Conservation (phyloP, 106 monocot genomes). For the Posidonia australis region DNA sequence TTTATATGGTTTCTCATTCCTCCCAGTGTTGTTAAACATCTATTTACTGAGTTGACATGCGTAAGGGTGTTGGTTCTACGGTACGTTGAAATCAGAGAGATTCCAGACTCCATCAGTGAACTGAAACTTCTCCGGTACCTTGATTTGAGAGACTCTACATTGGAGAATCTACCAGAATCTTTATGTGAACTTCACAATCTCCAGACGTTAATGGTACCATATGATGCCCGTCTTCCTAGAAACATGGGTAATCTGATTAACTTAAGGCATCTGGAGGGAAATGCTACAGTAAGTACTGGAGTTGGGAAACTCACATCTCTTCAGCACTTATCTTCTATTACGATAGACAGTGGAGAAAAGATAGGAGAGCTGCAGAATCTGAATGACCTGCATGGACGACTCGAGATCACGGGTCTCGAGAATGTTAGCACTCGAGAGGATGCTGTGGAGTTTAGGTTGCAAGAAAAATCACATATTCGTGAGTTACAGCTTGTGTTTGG, state of each 20-base stretch:
- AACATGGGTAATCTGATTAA: conserved; percentile 13
- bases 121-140: conserved; percentile 26
- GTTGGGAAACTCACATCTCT: conserved; percentile 31
- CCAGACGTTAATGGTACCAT: conserved; percentile 19
- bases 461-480: conserved; percentile 8
- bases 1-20: not conserved
- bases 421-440: conserved; percentile 15
- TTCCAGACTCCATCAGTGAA: conserved; percentile 13
- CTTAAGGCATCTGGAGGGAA: conserved; percentile 13
- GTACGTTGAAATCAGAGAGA: conserved; percentile 4
- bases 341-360: conserved; percentile 5
- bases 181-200: conserved; percentile 19
- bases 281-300: conserved; percentile 1
- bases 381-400: conserved; percentile 22
- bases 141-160: conserved; percentile 4
- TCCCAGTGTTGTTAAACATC: not conserved
- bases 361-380: conserved; percentile 27
- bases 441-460: conserved; percentile 13
- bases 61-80: conserved; percentile 25
- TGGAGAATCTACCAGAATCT: conserved; percentile 14
- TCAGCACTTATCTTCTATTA: conserved; percentile 22
- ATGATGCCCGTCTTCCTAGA: conserved; percentile 3
- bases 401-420: conserved; percentile 20
- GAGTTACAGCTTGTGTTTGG: conserved; percentile 16
- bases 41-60: conserved; percentile 11